These are phyloP conservation scores for Citrus glauca DNA, from an alignment of 345 rosid species.

Conservation along the genomic window DNA sequence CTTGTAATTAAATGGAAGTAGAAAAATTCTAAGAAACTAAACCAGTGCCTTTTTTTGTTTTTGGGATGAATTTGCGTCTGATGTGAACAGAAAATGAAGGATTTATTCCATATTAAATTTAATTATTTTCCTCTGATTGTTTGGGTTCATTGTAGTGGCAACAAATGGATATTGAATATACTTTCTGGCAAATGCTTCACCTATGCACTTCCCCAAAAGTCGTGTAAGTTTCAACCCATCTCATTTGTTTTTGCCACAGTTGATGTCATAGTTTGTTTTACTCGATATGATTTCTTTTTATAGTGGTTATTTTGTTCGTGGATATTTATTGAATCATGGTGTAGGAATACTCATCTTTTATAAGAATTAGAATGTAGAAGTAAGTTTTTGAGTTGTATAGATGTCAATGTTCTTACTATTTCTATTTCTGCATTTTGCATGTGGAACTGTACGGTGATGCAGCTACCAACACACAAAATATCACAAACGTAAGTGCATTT, in stretches of 20 bases:
- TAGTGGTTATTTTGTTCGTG: neutral
- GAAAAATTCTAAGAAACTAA: too few relatives aligned
- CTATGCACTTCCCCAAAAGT: conserved; percentile 97
- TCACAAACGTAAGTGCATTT: conserved; percentile 86
- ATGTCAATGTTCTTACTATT: conserved; percentile 28
- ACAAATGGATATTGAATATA: conserved; percentile 99
- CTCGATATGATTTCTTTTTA: neutral
- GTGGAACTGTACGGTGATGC: conserved; percentile 36
- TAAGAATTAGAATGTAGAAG: neutral
- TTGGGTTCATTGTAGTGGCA: conserved; percentile 70
- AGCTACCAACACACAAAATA: conserved; percentile 99
- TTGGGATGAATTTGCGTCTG: neutral
- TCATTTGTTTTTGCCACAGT: neutral
- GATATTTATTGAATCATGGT: neutral
- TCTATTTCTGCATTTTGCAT: conserved; percentile 46
- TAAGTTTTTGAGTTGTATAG: neutral
- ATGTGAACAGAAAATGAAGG: neutral
- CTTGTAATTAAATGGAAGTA: too few relatives aligned
- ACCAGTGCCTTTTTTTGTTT: too few relatives aligned
- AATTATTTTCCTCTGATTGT: conserved; percentile 8
- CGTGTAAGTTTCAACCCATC: conserved; percentile 55
- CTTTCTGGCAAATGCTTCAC: conserved; percentile 99
- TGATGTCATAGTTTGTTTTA: neutral
- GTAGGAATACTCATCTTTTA: neutral
- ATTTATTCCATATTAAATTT: neutral